Base-by-base conservation (phyloP, 371 early-diverging fungal genomes). In the Mucor sp. region DNA sequence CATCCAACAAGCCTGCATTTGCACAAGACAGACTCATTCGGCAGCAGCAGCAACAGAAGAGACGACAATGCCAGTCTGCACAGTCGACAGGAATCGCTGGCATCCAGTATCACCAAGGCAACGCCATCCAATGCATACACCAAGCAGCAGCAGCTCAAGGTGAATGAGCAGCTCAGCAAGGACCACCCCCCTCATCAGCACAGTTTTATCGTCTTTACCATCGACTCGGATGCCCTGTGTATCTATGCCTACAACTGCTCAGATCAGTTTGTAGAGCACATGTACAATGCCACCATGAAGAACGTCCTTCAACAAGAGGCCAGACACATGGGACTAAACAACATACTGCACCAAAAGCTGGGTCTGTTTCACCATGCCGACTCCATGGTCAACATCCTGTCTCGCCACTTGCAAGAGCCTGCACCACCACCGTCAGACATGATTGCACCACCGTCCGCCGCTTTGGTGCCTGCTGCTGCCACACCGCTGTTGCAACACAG, bases 181-280 rank as follows among this genome's bases (percentile, higher is more conserved):
- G 63, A 65, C 3, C 66, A 58, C n/a, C n/a, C n/a, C 32, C 32
- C 66, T 0, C 72, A 75, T 58, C 74, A 71, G 6, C 84, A 81
- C 50, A 85, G 85, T 33, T 91, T 92, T 66, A 63, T 90, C 5
- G 57, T 89, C 1, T 82, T 91, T 58, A 69, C 77, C 0, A 74
- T 91, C 30, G 85, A 88, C 47, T 79, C 82, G 6, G 78, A 72
- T 35, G 66, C 72, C 6, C 69, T 92, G 6, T 81, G 83, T 5
- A 73, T 83, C 0, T 91, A 85, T 55, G 86, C 91, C 0, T 92
- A 92, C 74, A 94, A 93, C 68, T 90, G 89, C 81, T 77, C 87
- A 6, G 81, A 84, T 12, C 30, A 67, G 0, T 74, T 88, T 50
- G 69, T 75, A 7, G 90, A 91, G 0, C 82, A 83, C 41, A 58